Evolutionary conservation across 106 monocot species (phyloP).

Genomic region (Platanthera zijinensis): DNA sequence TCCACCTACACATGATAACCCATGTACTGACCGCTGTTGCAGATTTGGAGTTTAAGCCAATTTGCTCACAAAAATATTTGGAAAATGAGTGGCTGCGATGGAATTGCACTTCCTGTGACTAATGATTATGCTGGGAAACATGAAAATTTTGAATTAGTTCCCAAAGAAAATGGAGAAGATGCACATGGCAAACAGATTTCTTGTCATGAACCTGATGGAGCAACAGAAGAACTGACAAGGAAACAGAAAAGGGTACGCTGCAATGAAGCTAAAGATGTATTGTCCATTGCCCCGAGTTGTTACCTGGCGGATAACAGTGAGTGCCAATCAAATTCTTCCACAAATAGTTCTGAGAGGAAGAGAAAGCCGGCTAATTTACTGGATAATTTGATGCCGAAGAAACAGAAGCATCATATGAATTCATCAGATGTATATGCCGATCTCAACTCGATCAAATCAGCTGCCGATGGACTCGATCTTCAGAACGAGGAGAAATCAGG

Average conservation of each 20-base stretch:
- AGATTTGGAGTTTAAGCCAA: not conserved
- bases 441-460: not conserved
- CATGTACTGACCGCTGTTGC: not conserved
- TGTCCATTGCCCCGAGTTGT: not conserved
- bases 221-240: not conserved
- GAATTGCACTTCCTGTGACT: not conserved
- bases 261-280: not conserved
- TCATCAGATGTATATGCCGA: not conserved
- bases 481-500: constrained; percentile 13
- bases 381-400: not conserved
- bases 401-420: not conserved
- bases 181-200: not conserved
- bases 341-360: constrained; percentile 6
- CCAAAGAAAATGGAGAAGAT: not conserved
- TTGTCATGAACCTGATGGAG: not conserved
- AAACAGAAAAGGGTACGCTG: not conserved
- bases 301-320: not conserved
- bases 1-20: not conserved
- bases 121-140: not conserved
- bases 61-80: not conserved
- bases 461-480: not conserved
- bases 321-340: not conserved
- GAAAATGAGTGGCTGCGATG: not conserved
- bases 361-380: not conserved
- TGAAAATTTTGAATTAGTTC: not conserved